These are phyloP conservation scores for Eutrema salsugineum DNA, from an alignment of 441 rosid species.

Conservation along the genomic window DNA sequence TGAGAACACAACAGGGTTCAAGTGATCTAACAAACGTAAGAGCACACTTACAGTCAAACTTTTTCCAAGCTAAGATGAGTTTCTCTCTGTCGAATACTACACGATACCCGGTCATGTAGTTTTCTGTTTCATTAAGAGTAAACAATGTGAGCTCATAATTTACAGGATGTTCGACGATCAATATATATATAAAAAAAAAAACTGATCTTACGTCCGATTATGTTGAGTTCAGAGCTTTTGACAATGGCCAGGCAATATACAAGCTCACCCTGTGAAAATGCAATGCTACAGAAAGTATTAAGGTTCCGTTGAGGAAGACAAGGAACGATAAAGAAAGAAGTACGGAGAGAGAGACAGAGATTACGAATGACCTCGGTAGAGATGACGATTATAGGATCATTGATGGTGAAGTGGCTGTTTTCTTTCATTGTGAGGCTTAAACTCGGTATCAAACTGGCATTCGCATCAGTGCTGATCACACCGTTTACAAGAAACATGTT, in stretches of 20 bases:
- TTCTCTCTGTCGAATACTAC: slow-evolving; percentile 79
- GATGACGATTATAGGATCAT: slow-evolving; percentile 56
- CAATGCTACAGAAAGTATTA: slow-evolving; percentile 3
- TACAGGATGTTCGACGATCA: background rate
- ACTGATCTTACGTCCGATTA: slow-evolving; percentile 52
- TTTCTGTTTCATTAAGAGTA: slow-evolving; percentile 46
- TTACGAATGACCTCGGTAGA: slow-evolving; percentile 45
- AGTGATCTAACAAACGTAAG: background rate
- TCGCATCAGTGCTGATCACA: slow-evolving; percentile 51
- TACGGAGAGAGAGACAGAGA: background rate
- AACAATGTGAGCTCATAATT: background rate
- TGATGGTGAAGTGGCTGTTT: slow-evolving; percentile 45
- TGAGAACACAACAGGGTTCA: background rate
- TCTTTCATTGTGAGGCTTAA: slow-evolving; percentile 60
- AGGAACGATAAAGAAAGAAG: background rate
- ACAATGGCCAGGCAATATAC: slow-evolving; percentile 57
- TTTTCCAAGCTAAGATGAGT: slow-evolving; percentile 74
- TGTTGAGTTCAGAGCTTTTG: slow-evolving; percentile 56
- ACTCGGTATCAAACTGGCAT: slow-evolving; percentile 52
- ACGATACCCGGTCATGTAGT: slow-evolving; percentile 77
- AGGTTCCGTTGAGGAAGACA: background rate
- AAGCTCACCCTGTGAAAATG: slow-evolving; percentile 43
- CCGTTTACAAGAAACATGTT: slow-evolving; percentile 15
- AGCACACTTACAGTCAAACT: slow-evolving; percentile 58
- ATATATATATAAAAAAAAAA: background rate